Evolutionary conservation across 2,329 filamentous ascomycete genomes (phyloP).

Genomic region (Aspergillus sp.): DNA sequence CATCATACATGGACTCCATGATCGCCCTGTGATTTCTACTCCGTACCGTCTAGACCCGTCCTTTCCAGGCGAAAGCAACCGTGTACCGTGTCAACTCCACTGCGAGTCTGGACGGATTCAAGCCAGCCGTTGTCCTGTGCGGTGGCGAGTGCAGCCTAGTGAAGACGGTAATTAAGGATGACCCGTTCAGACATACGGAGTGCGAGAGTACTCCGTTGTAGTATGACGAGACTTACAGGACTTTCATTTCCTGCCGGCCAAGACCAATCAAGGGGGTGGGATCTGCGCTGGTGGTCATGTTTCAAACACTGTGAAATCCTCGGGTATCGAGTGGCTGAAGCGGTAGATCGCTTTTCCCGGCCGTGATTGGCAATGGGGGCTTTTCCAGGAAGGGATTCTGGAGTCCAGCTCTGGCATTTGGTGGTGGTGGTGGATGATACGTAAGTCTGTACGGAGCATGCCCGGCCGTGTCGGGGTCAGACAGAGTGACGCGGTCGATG

Average conservation of each 20-base stretch:
- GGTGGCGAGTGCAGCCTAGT: constrained; percentile 13
- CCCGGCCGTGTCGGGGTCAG: constrained; percentile 7
- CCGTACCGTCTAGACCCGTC: constrained; percentile 5
- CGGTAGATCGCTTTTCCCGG: constrained; percentile 12
- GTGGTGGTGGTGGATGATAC: not conserved
- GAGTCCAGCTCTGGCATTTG: not conserved
- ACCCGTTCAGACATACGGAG: too few relatives aligned
- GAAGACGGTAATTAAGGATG: not conserved
- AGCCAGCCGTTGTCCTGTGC: constrained; percentile 15
- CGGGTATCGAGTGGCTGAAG: constrained; percentile 13
- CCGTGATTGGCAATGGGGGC: not conserved
- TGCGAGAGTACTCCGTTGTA: too few relatives aligned
- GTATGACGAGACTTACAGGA: not conserved
- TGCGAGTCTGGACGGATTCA: constrained; percentile 3
- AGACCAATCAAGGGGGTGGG: constrained; percentile 12
- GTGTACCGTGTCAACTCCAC: constrained; percentile 8
- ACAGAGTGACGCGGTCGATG: constrained; percentile 9
- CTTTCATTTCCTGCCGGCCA: not conserved
- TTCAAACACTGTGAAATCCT: constrained; percentile 16
- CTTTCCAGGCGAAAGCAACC: too few relatives aligned
- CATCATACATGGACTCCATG: constrained; percentile 8
- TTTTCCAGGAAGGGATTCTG: not conserved
- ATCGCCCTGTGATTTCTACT: constrained; percentile 7
- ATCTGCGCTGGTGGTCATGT: constrained; percentile 18
- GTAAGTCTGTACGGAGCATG: not conserved